Percentiles rank a stretch among this genome's conserved stretches.
Evolutionary conservation across 2,329 filamentous ascomycete species (phyloP).

Genomic region (Lecanicillium sp.): DNA sequence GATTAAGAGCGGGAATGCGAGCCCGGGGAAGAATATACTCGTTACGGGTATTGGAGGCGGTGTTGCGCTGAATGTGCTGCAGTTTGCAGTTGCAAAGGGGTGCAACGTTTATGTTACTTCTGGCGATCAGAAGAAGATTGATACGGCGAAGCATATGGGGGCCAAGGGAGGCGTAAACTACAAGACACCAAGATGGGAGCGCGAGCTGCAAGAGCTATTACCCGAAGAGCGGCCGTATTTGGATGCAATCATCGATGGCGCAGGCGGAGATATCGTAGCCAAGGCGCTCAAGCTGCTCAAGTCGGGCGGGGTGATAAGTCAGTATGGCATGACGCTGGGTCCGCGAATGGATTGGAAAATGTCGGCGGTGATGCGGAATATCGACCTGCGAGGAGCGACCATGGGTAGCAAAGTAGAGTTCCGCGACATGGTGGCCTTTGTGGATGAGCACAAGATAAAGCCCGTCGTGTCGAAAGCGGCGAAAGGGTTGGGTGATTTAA

Average conservation of each 20-base stretch:
- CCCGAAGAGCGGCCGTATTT: constrained; percentile 58
- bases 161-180: constrained; percentile 79
- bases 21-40: constrained; percentile 63
- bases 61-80: constrained; percentile 72
- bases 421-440: constrained; percentile 80
- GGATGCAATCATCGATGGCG: constrained; percentile 85
- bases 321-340: constrained; percentile 84
- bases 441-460: constrained; percentile 61
- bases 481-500: constrained; percentile 64
- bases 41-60: constrained; percentile 90
- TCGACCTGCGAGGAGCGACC: constrained; percentile 77
- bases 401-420: constrained; percentile 93
- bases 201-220: constrained; percentile 56
- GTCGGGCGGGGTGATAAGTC: constrained; percentile 69
- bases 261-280: constrained; percentile 74
- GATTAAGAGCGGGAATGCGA: constrained; percentile 61
- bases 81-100: constrained; percentile 69
- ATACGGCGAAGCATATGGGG: constrained; percentile 61
- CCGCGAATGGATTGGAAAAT: constrained; percentile 86
- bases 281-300: constrained; percentile 63
- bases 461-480: constrained; percentile 71
- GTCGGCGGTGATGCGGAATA: constrained; percentile 75
- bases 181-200: constrained; percentile 72
- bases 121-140: constrained; percentile 66
- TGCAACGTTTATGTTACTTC: constrained; percentile 77